Conservation (phyloP, 768 basidiomycete species). For the Agaricus blazei region DNA sequence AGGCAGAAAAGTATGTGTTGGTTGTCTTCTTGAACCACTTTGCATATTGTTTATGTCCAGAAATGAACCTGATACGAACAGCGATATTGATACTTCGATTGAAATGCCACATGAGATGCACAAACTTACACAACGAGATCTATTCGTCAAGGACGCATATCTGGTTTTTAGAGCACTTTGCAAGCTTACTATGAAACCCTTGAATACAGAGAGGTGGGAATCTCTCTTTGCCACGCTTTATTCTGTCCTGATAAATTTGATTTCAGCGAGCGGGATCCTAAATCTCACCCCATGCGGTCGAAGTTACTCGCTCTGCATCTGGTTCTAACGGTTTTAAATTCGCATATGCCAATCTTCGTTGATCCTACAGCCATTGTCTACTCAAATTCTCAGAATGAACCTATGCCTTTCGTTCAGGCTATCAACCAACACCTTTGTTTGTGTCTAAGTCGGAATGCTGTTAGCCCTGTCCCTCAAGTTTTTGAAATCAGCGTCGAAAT, state of each 20-base stretch:
- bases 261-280: slow-evolving; percentile 86
- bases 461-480: slow-evolving; percentile 92
- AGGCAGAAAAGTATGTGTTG: not conserved
- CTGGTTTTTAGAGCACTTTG: slow-evolving; percentile 95
- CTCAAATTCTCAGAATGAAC: slow-evolving; percentile 83
- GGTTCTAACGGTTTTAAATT: slow-evolving; percentile 85
- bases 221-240: not conserved
- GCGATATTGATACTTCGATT: slow-evolving; percentile 21
- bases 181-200: slow-evolving; percentile 96
- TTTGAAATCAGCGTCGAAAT: slow-evolving; percentile 98
- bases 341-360: slow-evolving; percentile 86
- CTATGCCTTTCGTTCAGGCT: slow-evolving; percentile 87
- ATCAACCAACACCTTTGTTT: slow-evolving; percentile 95
- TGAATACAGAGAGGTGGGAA: slow-evolving; percentile 85
- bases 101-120: slow-evolving; percentile 27
- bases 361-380: slow-evolving; percentile 88
- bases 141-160: slow-evolving; percentile 97
- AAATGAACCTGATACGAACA: not conserved
- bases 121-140: slow-evolving; percentile 71
- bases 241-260: slow-evolving; percentile 11
- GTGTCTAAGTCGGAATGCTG: slow-evolving; percentile 89
- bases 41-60: slow-evolving; percentile 7
- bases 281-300: slow-evolving; percentile 96
- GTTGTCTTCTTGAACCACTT: not conserved
- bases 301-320: slow-evolving; percentile 93